Percentiles rank a stretch among this genome's conserved stretches.
phyloP scores from a whole-genome alignment of 2,329 filamentous ascomycete genomes.

The Colletotrichum shisoi region DNA sequence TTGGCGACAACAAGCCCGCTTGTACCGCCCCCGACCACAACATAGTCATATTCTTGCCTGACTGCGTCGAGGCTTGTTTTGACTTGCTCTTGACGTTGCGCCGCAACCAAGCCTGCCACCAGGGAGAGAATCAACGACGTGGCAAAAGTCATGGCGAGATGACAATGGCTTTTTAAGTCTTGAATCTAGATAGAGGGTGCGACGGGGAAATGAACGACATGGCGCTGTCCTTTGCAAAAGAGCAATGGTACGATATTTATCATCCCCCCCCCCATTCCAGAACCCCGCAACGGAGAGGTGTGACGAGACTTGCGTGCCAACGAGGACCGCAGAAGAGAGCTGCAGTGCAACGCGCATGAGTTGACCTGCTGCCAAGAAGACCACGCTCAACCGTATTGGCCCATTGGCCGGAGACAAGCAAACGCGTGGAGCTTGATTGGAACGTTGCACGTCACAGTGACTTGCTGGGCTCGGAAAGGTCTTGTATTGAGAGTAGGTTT shows the following conservation, averaged over 20 bases:
- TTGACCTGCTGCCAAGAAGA: not conserved
- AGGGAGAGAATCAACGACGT: not conserved
- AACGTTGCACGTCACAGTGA: not conserved
- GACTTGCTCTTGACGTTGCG: not conserved
- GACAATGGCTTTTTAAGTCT: not conserved
- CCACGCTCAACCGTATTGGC: too few species aligned
- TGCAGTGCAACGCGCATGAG: not conserved
- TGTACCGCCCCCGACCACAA: constrained; percentile 49
- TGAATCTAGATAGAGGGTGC: too few species aligned
- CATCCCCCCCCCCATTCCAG: not conserved
- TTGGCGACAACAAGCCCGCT: constrained; percentile 50
- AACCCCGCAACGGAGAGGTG: not conserved
- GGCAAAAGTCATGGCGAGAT: not conserved
- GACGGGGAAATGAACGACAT: too few species aligned
- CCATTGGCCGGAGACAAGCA: not conserved
- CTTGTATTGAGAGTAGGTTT: too few species aligned
- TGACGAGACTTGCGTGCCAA: not conserved
- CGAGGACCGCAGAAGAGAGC: not conserved
- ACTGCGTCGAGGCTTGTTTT: constrained; percentile 3
- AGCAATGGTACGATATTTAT: not conserved
- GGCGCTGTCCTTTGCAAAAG: too few species aligned
- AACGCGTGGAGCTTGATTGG: not conserved
- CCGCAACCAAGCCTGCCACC: not conserved
- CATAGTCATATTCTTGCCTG: constrained; percentile 45
- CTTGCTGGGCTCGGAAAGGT: not conserved